These are phyloP conservation scores for Favolaschia claudopus DNA, from an alignment of 768 basidiomycete genomes.

Conservation along the genomic window DNA sequence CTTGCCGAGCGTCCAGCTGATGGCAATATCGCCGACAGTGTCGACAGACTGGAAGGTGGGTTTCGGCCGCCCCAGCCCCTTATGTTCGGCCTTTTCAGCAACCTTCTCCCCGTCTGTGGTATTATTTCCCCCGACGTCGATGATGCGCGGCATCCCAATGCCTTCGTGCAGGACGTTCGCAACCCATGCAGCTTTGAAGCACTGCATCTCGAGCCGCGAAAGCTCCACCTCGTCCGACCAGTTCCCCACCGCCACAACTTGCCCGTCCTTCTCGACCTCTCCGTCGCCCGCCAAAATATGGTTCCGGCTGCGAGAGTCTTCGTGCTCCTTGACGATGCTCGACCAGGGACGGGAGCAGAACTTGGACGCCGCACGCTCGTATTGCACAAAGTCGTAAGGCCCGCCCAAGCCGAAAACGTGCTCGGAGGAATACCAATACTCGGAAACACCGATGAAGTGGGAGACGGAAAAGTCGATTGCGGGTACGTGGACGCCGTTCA, in stretches of 20 bases:
- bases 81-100: slow-evolving; percentile 76
- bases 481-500: slow-evolving; percentile 94
- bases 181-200: slow-evolving; percentile 99
- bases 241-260: slow-evolving; percentile 67
- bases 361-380: slow-evolving; percentile 88
- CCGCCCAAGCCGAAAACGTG: slow-evolving; percentile 96
- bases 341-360: slow-evolving; percentile 88
- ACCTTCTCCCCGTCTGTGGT: slow-evolving; percentile 77
- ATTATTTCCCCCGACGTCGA: slow-evolving; percentile 83
- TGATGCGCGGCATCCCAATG: slow-evolving; percentile 90
- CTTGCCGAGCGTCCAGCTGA: slow-evolving; percentile 98
- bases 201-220: slow-evolving; percentile 92
- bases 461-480: slow-evolving; percentile 93
- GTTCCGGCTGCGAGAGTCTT: slow-evolving; percentile 52
- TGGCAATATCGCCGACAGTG: slow-evolving; percentile 90
- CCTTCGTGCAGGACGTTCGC: slow-evolving; percentile 96
- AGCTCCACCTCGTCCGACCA: slow-evolving; percentile 83
- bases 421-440: slow-evolving; percentile 99
- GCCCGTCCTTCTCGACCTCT: slow-evolving; percentile 65
- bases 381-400: slow-evolving; percentile 94
- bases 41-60: slow-evolving; percentile 95
- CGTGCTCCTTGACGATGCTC: slow-evolving; percentile 74
- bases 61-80: slow-evolving; percentile 82
- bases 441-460: slow-evolving; percentile 95
- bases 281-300: slow-evolving; percentile 68